Base-by-base conservation (phyloP, 2,329 filamentous ascomycete genomes). In the Clonostachys rhizophaga region DNA sequence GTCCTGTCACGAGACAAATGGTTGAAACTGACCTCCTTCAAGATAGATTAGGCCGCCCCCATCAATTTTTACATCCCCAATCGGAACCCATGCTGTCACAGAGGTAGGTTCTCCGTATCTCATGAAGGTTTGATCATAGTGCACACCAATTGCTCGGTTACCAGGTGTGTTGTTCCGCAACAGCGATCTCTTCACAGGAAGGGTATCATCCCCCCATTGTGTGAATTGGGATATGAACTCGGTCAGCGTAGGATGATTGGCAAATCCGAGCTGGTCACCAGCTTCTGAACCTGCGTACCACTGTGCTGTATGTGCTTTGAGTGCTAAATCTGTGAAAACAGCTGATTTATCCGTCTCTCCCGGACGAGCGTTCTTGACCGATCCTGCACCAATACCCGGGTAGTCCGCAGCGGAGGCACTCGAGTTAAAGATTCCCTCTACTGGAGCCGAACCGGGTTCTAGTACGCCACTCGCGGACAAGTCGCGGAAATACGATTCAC, bases 1-100 rank as follows among this genome's bases (percentile, higher is more conserved):
- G 12, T 54, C 52, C 18, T 10, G 40, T n/a, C 10, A 40, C 14
- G 5, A 37, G n/a, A 5, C 9, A 11, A 16, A 13, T 6, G 11
- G 24, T 37, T 10, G 5, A n/a, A 30, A 30, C 9, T 3, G 13
- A 58, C 70, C 67, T 41, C 74, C 63, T 52, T 83, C 79, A 3
- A 83, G 63, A 49, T 83, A 84, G 1, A 83, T 80, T 46, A 84
- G 56, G 0, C 80, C 79, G 6, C 80, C 79, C 0, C 80, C 79
- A 42, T 75, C 70, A 6, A 81, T 46, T 17, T 68, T 65, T 5
- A 81, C 57, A 55, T 80, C 74, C 0, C 76, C 76, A 51, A 81
- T 76, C 0, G 78, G 74, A 0, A 81, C 71, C 78, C 78, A 83
- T 0, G 75, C 78, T 5, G 78, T 82, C 1, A 81, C 61, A 33